Base-by-base conservation (phyloP, 306 rosid species). In the Sicyos edulis region DNA sequence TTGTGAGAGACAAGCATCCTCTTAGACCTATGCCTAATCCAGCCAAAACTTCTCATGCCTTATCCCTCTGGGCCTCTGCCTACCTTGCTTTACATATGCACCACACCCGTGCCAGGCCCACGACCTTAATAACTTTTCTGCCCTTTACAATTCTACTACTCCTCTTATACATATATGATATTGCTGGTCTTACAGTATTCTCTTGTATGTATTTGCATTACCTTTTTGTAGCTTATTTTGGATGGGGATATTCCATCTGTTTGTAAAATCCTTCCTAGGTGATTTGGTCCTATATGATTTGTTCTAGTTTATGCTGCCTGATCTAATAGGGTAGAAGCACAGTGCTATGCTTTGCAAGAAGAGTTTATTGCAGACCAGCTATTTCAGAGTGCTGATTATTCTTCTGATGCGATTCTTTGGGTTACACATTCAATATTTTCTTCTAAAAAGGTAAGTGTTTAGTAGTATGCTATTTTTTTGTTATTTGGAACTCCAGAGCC, bases 301-400 rank as follows among this genome's bases (percentile, higher is more conserved):
- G 34, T 66, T 66, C 29, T 66, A 66, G 54, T 66, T 44, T 40
- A 65, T 19, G 71, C 29, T 74, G 50, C 65, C 1, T 60, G 8
- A 76, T 67, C 81, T 82, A 77, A 75, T 77, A 93, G 98, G 89
- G 86, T 80, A 72, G 92, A 83, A 62, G 86, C 82, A 71, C 74
- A 72, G 70, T 85, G 83, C 70, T 87, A 87, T 74, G 85, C 86
- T 63, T 86, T 93, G 83, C 95, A 93, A 65, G 98, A 93, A 83
- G 96, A 93, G 61, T 87, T 88, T 83, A 86, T 93, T 62, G 97
- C 97, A 66, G 97, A 90, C 76, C 98, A 90, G 72, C 84, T 93
- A 76, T 90, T 93, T 88, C 98, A 87, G 74, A 85, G 84, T 83
- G 77, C 89, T 66, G 95, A 90, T 62, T 81, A 88, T 85, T 88